These are phyloP conservation scores for Phtheirospermum japonicum DNA, from an alignment of 257 asterid species.

Conservation along the genomic window DNA sequence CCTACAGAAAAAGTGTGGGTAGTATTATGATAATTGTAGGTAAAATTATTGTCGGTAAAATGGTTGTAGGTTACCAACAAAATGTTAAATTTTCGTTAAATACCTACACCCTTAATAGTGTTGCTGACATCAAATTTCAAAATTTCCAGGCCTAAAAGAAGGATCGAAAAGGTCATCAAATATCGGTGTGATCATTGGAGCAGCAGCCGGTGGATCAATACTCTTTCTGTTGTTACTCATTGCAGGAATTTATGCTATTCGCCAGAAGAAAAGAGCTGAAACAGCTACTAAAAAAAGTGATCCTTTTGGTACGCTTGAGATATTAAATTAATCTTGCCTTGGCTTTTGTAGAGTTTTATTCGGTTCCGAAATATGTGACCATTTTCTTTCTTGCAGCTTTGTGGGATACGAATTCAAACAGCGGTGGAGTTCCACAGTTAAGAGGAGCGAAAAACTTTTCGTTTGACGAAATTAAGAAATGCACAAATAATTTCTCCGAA, in stretches of 20 bases:
- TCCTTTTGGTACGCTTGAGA: conserved; percentile 67
- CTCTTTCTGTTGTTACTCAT: conserved; percentile 48
- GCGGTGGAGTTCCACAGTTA: conserved; percentile 82
- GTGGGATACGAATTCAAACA: conserved; percentile 57
- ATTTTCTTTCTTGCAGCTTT: conserved; percentile 51
- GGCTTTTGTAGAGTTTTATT: background rate
- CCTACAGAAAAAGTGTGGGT: no score
- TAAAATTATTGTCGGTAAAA: no score
- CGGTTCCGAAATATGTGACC: background rate
- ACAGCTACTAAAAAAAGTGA: conserved; percentile 57
- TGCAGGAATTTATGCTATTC: conserved; percentile 62
- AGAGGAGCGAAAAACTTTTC: conserved; percentile 69
- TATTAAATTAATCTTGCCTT: background rate
- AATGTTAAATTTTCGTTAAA: no score
- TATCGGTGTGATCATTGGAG: conserved; percentile 55
- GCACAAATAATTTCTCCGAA: conserved; percentile 71
- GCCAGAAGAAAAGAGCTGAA: conserved; percentile 72
- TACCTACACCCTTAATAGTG: no score
- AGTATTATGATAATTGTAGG: no score
- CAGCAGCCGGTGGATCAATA: conserved; percentile 59
- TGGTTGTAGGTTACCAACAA: no score
- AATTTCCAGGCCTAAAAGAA: conserved; percentile 27
- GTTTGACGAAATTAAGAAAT: conserved; percentile 71
- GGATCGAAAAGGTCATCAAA: conserved; percentile 41
- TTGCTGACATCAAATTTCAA: no score